phyloP scores from a whole-genome alignment of 805 yeast species.

The Candida nemodendra region DNA sequence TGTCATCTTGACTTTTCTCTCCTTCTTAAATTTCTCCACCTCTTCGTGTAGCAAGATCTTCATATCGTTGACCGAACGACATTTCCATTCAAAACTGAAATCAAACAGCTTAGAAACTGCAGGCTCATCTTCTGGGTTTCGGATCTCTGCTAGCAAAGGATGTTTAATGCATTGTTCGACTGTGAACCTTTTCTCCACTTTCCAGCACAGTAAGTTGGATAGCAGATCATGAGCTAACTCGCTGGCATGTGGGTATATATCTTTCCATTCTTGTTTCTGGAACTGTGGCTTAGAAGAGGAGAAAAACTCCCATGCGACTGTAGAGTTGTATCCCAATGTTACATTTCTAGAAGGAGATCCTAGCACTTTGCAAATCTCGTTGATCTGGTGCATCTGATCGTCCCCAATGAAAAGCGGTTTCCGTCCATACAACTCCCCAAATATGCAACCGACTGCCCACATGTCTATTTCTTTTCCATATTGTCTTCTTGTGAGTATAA shows the following conservation, averaged over 20 bases:
- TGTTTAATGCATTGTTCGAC: conserved; percentile 60
- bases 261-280: conserved; percentile 45
- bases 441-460: conserved; percentile 93
- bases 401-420: conserved; percentile 78
- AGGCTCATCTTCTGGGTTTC: conserved; percentile 59
- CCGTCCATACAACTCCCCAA: conserved; percentile 81
- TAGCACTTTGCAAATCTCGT: conserved; percentile 62
- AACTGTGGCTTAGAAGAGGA: conserved; percentile 43
- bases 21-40: conserved; percentile 48
- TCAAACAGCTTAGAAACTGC: conserved; percentile 51
- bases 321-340: conserved; percentile 42
- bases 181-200: conserved; percentile 49
- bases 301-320: conserved; percentile 46
- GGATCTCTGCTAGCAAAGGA: conserved; percentile 50
- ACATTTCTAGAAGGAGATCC: conserved; percentile 65
- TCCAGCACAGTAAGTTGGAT: conserved; percentile 61
- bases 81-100: conserved; percentile 60
- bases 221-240: conserved; percentile 51
- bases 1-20: conserved; percentile 18
- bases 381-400: conserved; percentile 67
- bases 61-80: conserved; percentile 41
- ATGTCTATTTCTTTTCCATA: conserved; percentile 77
- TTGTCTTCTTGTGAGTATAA: conserved; percentile 56
- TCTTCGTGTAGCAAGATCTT: conserved; percentile 51
- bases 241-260: conserved; percentile 63